These are phyloP conservation scores for Petunia secreta DNA, from an alignment of 257 asterid genomes.

Conservation along the genomic window DNA sequence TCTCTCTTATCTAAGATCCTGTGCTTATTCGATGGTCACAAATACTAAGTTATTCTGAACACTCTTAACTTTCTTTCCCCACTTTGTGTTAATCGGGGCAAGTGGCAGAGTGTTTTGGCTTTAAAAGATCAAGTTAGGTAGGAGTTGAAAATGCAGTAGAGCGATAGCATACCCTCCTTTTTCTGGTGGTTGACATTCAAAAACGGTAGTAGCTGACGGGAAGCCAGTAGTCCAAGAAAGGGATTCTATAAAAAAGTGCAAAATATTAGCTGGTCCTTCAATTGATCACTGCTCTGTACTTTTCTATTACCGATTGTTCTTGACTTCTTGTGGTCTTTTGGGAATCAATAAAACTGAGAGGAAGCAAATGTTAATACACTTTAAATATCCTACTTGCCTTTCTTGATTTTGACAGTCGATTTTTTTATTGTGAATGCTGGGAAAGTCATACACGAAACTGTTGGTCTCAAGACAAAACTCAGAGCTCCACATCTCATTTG, in stretches of 20 bases:
- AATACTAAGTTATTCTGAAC: background rate
- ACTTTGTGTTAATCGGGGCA: background rate
- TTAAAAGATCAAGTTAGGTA: slow-evolving; percentile 12
- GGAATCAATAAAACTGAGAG: background rate
- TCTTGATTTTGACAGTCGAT: no score
- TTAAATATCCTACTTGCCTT: no score
- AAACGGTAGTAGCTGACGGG: background rate
- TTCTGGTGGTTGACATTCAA: slow-evolving; percentile 8
- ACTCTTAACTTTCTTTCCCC: background rate
- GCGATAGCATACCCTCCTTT: background rate
- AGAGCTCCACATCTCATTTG: no score
- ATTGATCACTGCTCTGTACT: background rate
- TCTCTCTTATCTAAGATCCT: background rate
- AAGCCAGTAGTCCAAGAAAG: background rate
- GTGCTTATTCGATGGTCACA: background rate
- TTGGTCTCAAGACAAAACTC: no score
- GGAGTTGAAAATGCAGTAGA: background rate
- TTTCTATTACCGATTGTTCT: background rate
- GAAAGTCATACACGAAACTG: no score
- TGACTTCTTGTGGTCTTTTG: background rate
- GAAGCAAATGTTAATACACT: background rate
- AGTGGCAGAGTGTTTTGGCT: background rate
- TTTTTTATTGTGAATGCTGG: no score
- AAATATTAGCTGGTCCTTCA: background rate
- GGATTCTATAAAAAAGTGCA: background rate